Conservation (phyloP, 2,329 filamentous ascomycete genomes). For the Penicillium sp. region DNA sequence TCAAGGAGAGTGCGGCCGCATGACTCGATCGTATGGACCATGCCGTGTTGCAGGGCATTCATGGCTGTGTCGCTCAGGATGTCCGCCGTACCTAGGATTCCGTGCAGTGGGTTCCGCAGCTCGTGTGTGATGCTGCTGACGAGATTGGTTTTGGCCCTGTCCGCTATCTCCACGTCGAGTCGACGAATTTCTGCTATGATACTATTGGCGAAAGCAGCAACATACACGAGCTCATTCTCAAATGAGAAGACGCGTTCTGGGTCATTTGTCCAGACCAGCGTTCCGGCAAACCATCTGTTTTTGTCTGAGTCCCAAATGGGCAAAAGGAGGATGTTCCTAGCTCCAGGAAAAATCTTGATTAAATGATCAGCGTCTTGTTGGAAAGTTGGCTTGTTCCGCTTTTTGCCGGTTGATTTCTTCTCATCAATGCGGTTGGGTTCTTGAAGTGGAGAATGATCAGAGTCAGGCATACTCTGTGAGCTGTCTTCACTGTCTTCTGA, state of each 20-base stretch:
- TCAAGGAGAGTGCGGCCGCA: constrained; percentile 46
- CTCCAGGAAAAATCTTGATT: constrained; percentile 22
- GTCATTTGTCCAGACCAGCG: constrained; percentile 31
- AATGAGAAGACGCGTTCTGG: constrained; percentile 27
- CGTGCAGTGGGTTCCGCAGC: constrained; percentile 36
- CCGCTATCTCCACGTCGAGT: constrained; percentile 29
- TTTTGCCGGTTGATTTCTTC: neutral
- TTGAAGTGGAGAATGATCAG: too few species aligned
- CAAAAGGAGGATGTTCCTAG: constrained; percentile 30
- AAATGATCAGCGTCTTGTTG: constrained; percentile 23
- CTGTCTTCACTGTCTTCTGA: constrained; percentile 20
- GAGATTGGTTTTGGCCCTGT: constrained; percentile 35
- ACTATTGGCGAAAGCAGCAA: constrained; percentile 31
- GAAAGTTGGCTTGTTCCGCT: constrained; percentile 15
- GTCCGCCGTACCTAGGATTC: constrained; percentile 22
- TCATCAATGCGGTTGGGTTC: too few species aligned
- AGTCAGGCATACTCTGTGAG: too few species aligned
- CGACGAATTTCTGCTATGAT: constrained; percentile 36
- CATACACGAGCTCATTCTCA: constrained; percentile 30
- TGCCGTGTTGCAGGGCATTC: constrained; percentile 28
- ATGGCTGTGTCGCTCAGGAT: constrained; percentile 33
- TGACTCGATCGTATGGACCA: constrained; percentile 39
- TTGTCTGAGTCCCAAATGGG: constrained; percentile 34
- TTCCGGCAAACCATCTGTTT: constrained; percentile 29
- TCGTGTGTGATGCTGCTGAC: constrained; percentile 38